These are phyloP conservation scores for Rutstroemia sp. DNA, from an alignment of 2,329 filamentous ascomycete species.

Conservation along the genomic window DNA sequence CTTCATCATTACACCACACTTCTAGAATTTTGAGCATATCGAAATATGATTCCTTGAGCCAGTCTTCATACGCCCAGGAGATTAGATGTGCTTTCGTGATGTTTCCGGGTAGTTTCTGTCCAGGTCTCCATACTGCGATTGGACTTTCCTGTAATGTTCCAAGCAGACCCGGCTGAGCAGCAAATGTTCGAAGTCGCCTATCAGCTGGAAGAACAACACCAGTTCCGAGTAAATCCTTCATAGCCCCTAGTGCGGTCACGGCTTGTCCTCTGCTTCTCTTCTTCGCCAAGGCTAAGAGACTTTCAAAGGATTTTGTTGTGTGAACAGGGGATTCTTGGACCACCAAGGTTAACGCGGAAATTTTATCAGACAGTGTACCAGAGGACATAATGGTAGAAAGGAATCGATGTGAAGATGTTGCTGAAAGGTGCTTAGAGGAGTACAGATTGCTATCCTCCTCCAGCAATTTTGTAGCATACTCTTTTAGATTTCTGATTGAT, in stretches of 20 bases:
- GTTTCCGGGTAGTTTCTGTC: conserved; percentile 64
- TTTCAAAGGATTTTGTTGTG: conserved; percentile 83
- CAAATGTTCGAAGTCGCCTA: conserved; percentile 73
- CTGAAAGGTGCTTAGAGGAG: conserved; percentile 59
- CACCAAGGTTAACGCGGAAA: conserved; percentile 87
- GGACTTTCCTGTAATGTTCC: conserved; percentile 58
- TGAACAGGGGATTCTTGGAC: conserved; percentile 95
- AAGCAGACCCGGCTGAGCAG: conserved; percentile 69
- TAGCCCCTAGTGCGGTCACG: conserved; percentile 80
- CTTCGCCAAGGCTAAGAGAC: conserved; percentile 70
- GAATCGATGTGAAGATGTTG: conserved; percentile 89
- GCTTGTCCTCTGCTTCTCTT: conserved; percentile 93
- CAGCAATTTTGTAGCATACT: conserved; percentile 67
- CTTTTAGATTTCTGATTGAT: conserved; percentile 51
- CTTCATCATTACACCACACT: conserved; percentile 88
- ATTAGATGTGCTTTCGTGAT: conserved; percentile 74
- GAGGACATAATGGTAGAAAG: conserved; percentile 95
- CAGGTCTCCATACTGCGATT: conserved; percentile 52
- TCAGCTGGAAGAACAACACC: conserved; percentile 78
- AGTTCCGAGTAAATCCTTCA: conserved; percentile 90
- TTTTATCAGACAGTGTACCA: conserved; percentile 92
- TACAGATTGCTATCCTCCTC: conserved; percentile 74
- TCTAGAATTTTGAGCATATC: conserved; percentile 88
- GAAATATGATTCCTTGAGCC: conserved; percentile 91
- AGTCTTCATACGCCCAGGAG: conserved; percentile 88